Evolutionary conservation across 192 early-diverging fungal species (phyloP).

Genomic region (Cladochytrium replicatum): DNA sequence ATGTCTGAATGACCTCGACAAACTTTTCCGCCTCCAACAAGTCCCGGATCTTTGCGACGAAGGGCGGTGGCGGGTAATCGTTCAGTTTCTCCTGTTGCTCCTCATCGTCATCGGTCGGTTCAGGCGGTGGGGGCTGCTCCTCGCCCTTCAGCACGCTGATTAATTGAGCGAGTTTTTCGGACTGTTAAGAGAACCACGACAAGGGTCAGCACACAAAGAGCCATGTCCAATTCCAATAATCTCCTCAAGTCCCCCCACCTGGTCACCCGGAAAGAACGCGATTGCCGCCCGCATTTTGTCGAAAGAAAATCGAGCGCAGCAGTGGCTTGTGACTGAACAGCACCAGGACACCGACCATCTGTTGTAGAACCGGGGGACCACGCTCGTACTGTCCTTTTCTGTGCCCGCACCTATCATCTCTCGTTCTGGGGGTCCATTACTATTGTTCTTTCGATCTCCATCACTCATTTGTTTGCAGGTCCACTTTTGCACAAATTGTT

Average conservation of each 20-base stretch:
- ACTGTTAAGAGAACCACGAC: conserved; percentile 27
- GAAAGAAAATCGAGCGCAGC: no score
- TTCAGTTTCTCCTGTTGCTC: background rate
- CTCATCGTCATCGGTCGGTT: conserved; percentile 11
- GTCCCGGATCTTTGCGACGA: conserved; percentile 37
- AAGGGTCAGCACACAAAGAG: conserved; percentile 3
- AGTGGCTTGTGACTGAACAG: no score
- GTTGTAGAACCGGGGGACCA: conserved; percentile 54
- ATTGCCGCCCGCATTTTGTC: no score
- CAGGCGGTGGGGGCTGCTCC: no score
- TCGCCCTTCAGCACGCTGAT: conserved; percentile 48
- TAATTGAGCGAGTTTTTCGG: conserved; percentile 60
- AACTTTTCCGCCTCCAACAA: conserved; percentile 50
- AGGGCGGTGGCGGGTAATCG: no score
- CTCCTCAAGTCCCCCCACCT: background rate
- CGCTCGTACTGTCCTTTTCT: conserved; percentile 67
- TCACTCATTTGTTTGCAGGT: conserved; percentile 49
- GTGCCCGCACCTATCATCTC: conserved; percentile 72
- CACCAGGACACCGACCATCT: no score
- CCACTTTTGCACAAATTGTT: conserved; percentile 31
- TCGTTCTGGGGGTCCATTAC: conserved; percentile 70
- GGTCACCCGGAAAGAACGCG: conserved; percentile 18
- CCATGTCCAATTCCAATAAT: background rate
- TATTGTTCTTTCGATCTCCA: conserved; percentile 81
- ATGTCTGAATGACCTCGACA: conserved; percentile 41